Evolutionary conservation across 169 alveolate genomes (phyloP).

Genomic region (Plasmodium falciparum): DNA sequence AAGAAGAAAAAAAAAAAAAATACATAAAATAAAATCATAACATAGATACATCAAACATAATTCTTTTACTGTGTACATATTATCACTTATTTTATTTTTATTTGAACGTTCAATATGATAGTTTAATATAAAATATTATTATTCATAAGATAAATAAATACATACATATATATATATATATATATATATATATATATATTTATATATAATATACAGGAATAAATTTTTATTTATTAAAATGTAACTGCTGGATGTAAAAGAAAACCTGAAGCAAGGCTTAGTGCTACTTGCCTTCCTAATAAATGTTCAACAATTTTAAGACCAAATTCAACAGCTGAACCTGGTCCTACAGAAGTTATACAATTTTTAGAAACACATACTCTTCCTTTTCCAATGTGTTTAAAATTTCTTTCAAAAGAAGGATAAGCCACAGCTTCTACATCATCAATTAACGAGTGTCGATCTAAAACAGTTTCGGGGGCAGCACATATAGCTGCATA

Average conservation of each 20-base stretch:
- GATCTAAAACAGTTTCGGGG: slow-evolving; percentile 84
- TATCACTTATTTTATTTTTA: too few relatives aligned
- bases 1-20: too few relatives aligned
- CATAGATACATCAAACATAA: too few relatives aligned
- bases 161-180: background rate
- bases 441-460: slow-evolving; percentile 84
- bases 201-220: slow-evolving; percentile 2
- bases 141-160: too few relatives aligned
- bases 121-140: too few relatives aligned
- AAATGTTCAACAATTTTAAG: slow-evolving; percentile 83
- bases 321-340: slow-evolving; percentile 86
- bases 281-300: slow-evolving; percentile 74
- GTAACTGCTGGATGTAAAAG: slow-evolving; percentile 56
- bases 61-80: too few relatives aligned
- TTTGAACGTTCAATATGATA: too few relatives aligned
- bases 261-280: slow-evolving; percentile 57
- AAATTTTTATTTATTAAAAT: slow-evolving; percentile 28
- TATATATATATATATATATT: background rate
- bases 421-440: slow-evolving; percentile 84
- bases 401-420: slow-evolving; percentile 82
- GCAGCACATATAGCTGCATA: slow-evolving; percentile 89
- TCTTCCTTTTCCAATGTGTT: slow-evolving; percentile 82
- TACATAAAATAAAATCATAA: too few relatives aligned
- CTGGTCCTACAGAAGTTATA: slow-evolving; percentile 86
- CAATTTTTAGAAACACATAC: slow-evolving; percentile 84